Evolutionary conservation across 768 basidiomycete genomes (phyloP).

Genomic region (Hygrophoropsis aurantiaca): DNA sequence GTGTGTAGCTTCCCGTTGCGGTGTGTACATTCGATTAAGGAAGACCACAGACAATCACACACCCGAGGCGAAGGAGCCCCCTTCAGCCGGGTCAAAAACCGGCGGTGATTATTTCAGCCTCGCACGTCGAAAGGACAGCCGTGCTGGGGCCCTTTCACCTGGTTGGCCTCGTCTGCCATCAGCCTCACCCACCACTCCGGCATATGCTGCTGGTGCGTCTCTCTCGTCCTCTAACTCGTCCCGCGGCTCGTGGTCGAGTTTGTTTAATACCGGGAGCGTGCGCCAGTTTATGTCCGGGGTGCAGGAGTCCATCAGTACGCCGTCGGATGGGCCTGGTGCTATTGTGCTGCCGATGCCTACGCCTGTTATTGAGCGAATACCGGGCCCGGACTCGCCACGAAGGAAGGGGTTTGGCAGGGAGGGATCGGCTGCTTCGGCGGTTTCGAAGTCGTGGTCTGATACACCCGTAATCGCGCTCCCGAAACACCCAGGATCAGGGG

Average conservation of each 20-base stretch:
- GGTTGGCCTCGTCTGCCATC: conserved; percentile 51
- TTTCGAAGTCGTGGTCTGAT: conserved; percentile 63
- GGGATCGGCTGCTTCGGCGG: conserved; percentile 23
- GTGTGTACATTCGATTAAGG: background rate
- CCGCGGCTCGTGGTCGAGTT: conserved; percentile 77
- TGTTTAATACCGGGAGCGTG: conserved; percentile 67
- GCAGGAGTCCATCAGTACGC: conserved; percentile 48
- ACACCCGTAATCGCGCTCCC: conserved; percentile 28
- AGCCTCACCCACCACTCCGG: conserved; percentile 41
- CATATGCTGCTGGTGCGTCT: conserved; percentile 36
- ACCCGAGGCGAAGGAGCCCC: conserved; percentile 16
- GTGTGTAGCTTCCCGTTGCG: conserved; percentile 7
- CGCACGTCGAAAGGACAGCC: conserved; percentile 35
- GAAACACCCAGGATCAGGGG: conserved; percentile 33
- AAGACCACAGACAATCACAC: conserved; percentile 6
- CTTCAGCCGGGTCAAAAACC: conserved; percentile 19
- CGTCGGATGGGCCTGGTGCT: conserved; percentile 29
- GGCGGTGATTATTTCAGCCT: conserved; percentile 62
- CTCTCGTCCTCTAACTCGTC: conserved; percentile 61
- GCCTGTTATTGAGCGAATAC: conserved; percentile 22
- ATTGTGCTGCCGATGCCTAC: conserved; percentile 19
- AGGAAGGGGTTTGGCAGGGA: conserved; percentile 26
- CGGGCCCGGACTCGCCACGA: conserved; percentile 27
- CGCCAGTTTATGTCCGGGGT: conserved; percentile 68
- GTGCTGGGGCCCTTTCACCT: conserved; percentile 44